A percentile compares a stretch with the other conserved stretches of the same genome.
Evolutionary conservation across 371 early-diverging fungal species (phyloP).

Genomic region (Rhizopus arrhizus): DNA sequence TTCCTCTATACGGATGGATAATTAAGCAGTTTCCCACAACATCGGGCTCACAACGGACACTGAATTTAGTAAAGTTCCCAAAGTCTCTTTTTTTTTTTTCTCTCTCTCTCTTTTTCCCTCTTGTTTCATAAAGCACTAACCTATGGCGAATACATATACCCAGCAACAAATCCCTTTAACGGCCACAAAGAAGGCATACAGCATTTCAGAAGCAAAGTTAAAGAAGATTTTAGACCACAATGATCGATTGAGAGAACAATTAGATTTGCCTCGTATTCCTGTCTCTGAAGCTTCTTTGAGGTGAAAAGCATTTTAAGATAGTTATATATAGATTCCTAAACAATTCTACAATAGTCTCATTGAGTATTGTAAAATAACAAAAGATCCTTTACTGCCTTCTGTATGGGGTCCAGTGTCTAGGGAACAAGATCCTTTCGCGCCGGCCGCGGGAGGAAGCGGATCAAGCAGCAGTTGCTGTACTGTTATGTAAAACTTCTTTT

Average conservation of each 20-base stretch:
- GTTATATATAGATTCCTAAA: neutral
- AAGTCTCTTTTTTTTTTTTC: conserved; percentile 5
- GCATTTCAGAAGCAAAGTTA: conserved; percentile 68
- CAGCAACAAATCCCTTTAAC: conserved; percentile 10
- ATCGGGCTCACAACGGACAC: too few species aligned
- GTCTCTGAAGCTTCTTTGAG: conserved; percentile 71
- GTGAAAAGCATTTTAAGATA: conserved; percentile 21
- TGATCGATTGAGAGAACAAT: conserved; percentile 71
- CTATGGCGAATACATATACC: conserved; percentile 32
- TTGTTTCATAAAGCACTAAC: neutral
- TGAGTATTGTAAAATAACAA: conserved; percentile 54
- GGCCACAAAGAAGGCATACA: conserved; percentile 22
- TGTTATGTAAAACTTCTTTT: conserved; percentile 29
- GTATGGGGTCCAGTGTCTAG: conserved; percentile 78
- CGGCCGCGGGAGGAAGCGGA: conserved; percentile 34
- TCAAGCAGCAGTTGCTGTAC: conserved; percentile 26
- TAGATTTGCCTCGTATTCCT: conserved; percentile 74
- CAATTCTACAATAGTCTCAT: conserved; percentile 42
- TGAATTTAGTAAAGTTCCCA: neutral
- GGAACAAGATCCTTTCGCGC: conserved; percentile 81
- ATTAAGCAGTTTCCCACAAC: too few species aligned
- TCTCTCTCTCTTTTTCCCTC: conserved; percentile 1
- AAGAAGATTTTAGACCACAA: conserved; percentile 76
- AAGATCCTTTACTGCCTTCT: conserved; percentile 64
- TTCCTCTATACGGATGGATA: too few species aligned